Percentiles rank a stretch among this genome's conserved stretches.
Conservation (phyloP, 257 asterid genomes). For the Fraxinus excelsior region DNA sequence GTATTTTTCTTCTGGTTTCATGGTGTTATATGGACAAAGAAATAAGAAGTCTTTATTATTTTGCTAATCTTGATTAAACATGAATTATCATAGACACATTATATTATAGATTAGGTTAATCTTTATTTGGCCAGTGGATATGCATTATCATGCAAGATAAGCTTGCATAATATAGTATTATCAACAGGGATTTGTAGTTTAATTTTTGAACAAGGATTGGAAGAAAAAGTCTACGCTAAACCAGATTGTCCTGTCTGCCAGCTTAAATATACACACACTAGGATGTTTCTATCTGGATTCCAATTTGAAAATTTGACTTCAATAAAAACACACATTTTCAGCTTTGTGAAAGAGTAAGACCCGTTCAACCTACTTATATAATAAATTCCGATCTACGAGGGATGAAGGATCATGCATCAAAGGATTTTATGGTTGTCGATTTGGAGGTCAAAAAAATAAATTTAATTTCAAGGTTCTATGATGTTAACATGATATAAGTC, state of each 20-base stretch:
- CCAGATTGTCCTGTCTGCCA: background rate
- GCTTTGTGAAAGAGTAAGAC: background rate
- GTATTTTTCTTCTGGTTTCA: background rate
- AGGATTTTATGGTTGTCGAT: no score
- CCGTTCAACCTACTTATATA: background rate
- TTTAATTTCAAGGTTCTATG: no score
- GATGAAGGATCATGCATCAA: background rate
- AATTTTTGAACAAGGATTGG: no score
- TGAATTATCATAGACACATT: background rate
- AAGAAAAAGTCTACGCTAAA: background rate
- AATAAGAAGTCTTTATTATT: background rate
- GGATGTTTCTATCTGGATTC: background rate
- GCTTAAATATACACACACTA: background rate
- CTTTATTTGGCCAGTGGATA: background rate
- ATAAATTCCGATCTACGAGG: background rate
- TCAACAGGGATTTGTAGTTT: background rate
- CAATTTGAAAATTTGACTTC: background rate
- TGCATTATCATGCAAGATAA: background rate
- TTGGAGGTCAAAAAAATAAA: no score
- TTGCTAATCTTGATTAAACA: background rate
- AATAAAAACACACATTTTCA: no score
- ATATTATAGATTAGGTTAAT: background rate
- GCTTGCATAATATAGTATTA: background rate
- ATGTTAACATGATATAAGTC: no score
- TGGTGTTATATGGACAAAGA: background rate